Percentiles rank a stretch among this genome's conserved stretches.
These are phyloP conservation scores for Boletus rubroflammeus DNA, from an alignment of 768 basidiomycete species.

Conservation along the genomic window DNA sequence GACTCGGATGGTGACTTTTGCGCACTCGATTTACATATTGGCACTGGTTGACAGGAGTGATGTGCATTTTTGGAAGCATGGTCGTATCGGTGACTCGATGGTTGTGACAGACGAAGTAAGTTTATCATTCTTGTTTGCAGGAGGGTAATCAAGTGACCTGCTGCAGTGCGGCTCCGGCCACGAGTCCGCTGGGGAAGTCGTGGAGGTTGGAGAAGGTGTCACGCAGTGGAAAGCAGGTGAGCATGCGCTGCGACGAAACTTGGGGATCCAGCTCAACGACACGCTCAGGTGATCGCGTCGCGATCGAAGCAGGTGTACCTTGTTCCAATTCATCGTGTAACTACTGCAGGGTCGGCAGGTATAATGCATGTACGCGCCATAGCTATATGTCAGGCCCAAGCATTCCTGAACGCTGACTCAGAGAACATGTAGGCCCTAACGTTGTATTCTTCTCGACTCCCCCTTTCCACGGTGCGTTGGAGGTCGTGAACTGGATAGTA, in stretches of 20 bases:
- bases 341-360: conserved; percentile 58
- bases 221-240: conserved; percentile 59
- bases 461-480: conserved; percentile 53
- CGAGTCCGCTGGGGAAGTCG: conserved; percentile 66
- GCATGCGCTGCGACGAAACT: neutral
- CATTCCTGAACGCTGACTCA: neutral
- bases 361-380: conserved; percentile 50
- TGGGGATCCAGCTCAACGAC: neutral
- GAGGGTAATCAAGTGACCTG: neutral
- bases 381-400: too few species aligned
- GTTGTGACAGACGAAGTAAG: conserved; percentile 62
- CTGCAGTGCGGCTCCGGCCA: conserved; percentile 63
- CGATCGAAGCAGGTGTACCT: conserved; percentile 67
- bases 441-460: conserved; percentile 70
- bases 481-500: neutral
- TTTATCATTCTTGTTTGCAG: neutral
- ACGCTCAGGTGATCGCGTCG: conserved; percentile 56
- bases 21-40: neutral
- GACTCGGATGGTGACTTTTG: neutral
- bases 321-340: conserved; percentile 61
- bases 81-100: conserved; percentile 66
- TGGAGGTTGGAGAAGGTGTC: conserved; percentile 63
- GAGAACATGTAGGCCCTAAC: conserved; percentile 30
- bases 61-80: conserved; percentile 73
- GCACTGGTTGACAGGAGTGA: conserved; percentile 47